phyloP scores from a whole-genome alignment of 495 filamentous ascomycete species.

The Immersiella caudata region DNA sequence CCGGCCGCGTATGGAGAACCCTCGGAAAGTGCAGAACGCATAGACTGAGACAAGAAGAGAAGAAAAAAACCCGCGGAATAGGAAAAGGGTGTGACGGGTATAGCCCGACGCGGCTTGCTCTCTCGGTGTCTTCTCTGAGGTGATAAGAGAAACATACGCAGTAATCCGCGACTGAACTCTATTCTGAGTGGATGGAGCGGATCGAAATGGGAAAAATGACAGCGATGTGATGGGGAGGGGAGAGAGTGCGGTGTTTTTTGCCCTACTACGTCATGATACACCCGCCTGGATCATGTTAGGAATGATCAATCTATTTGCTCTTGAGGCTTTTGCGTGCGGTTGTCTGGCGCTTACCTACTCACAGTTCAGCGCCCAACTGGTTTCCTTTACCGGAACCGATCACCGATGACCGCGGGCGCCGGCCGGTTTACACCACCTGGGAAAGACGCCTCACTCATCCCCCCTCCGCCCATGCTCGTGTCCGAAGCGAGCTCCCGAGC shows the following conservation, averaged over 20 bases:
- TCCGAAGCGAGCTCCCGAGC: neutral
- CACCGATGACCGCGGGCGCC: neutral
- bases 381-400: neutral
- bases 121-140: neutral
- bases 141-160: neutral
- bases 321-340: neutral
- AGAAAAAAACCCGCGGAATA: neutral
- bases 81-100: neutral
- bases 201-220: neutral
- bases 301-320: neutral
- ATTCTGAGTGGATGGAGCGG: neutral
- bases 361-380: neutral
- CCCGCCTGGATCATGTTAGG: neutral
- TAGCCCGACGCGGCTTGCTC: neutral
- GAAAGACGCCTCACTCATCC: neutral
- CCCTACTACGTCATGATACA: neutral
- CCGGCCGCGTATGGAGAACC: neutral
- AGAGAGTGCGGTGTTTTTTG: neutral
- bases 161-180: neutral
- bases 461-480: neutral
- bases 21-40: neutral
- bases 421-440: neutral
- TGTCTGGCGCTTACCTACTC: neutral
- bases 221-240: neutral
- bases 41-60: neutral